Conservation (phyloP, 768 basidiomycete species). For the Cubamyces lactineus region DNA sequence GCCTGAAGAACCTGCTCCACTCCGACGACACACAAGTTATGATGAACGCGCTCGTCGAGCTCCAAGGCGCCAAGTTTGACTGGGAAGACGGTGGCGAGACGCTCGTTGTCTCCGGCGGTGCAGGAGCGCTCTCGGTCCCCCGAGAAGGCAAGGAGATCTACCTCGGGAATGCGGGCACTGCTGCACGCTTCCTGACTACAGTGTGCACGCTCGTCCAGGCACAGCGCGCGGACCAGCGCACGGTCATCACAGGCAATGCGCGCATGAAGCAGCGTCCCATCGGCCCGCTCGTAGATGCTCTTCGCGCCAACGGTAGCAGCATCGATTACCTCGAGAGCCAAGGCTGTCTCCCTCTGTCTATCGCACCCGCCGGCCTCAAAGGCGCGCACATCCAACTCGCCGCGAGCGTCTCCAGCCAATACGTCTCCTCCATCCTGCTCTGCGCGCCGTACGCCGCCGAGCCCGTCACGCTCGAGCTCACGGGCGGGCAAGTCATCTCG, state of each 20-base stretch:
- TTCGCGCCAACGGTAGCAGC: slow-evolving; percentile 75
- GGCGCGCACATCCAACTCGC: slow-evolving; percentile 86
- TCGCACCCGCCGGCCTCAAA: slow-evolving; percentile 79
- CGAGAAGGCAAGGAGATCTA: slow-evolving; percentile 85
- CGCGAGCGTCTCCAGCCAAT: slow-evolving; percentile 96
- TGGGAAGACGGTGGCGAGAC: slow-evolving; percentile 99
- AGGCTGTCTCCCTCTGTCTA: slow-evolving; percentile 88
- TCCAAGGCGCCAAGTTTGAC: slow-evolving; percentile 91
- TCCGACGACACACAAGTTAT: slow-evolving; percentile 99
- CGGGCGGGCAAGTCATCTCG: slow-evolving; percentile 94
- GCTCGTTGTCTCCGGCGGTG: slow-evolving; percentile 86
- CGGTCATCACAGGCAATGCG: slow-evolving; percentile 94
- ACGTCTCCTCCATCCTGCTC: slow-evolving; percentile 94
- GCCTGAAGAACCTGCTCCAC: slow-evolving; percentile 88
- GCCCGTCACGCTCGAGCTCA: slow-evolving; percentile 86
- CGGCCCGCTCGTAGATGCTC: slow-evolving; percentile 91
- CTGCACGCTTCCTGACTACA: slow-evolving; percentile 95
- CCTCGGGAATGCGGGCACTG: slow-evolving; percentile 96
- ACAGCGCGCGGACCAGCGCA: slow-evolving; percentile 46
- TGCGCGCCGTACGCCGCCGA: slow-evolving; percentile 92
- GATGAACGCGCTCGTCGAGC: slow-evolving; percentile 91
- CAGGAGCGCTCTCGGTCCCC: slow-evolving; percentile 79
- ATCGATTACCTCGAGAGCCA: slow-evolving; percentile 78
- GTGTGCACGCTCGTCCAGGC: slow-evolving; percentile 87
- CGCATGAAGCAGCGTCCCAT: slow-evolving; percentile 99